Percentiles rank a stretch among this genome's conserved stretches.
Evolutionary conservation across 306 rosid species (phyloP).

Genomic region (Ormosia emarginata): DNA sequence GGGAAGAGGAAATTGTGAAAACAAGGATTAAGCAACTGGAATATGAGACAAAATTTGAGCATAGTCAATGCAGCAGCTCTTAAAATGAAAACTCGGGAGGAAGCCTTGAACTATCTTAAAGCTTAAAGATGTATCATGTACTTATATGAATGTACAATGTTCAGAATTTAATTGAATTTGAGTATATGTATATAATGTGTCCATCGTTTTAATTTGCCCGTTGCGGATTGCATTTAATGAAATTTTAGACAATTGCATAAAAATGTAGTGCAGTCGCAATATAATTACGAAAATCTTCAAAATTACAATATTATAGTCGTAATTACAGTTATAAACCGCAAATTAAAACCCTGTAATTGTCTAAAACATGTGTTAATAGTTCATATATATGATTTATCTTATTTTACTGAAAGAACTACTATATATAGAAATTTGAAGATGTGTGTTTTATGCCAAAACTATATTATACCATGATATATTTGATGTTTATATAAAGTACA

Average conservation of each 20-base stretch:
- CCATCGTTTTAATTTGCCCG: too few species aligned
- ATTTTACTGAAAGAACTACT: not conserved
- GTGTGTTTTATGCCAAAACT: not conserved
- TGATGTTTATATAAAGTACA: not conserved
- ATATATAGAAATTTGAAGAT: not conserved
- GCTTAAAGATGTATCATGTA: not conserved
- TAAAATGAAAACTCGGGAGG: not conserved
- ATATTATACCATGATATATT: not conserved
- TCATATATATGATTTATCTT: not conserved
- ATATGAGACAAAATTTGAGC: not conserved
- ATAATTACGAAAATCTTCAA: too few species aligned
- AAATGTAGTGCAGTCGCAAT: too few species aligned
- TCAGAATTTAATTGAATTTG: not conserved
- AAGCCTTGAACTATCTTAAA: not conserved
- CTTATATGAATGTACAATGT: not conserved
- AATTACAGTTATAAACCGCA: too few species aligned
- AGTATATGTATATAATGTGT: too few species aligned
- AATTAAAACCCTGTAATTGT: not conserved
- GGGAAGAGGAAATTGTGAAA: slow-evolving; percentile 2
- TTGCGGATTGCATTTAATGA: too few species aligned
- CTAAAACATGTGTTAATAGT: not conserved
- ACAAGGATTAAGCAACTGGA: not conserved
- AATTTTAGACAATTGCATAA: too few species aligned
- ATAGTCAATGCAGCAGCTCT: not conserved
- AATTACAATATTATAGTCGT: too few species aligned